These are phyloP conservation scores for Phytophthora colocasiae DNA, from an alignment of 352 stramenopile species.

Conservation along the genomic window DNA sequence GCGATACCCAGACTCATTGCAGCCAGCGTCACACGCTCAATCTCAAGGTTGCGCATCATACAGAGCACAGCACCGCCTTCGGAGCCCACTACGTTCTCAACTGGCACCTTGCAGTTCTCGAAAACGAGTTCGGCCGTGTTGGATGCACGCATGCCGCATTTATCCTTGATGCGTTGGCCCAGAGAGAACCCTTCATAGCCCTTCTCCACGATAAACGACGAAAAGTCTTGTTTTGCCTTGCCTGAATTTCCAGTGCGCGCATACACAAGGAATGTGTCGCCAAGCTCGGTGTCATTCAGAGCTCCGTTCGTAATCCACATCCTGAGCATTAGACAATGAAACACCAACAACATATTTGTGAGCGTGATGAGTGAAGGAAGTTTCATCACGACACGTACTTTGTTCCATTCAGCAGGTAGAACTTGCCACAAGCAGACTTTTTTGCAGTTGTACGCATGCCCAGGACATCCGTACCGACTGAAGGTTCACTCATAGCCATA, in stretches of 20 bases:
- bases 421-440: conserved; percentile 84
- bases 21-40: conserved; percentile 97
- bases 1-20: conserved; percentile 98
- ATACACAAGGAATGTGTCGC: conserved; percentile 99
- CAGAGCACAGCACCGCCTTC: conserved; percentile 82
- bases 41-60: conserved; percentile 99
- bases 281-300: conserved; percentile 94
- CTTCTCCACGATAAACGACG: conserved; percentile 98
- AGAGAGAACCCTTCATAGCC: conserved; percentile 96
- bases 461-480: conserved; percentile 94
- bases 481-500: conserved; percentile 99
- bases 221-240: conserved; percentile 92
- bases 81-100: conserved; percentile 93
- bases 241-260: conserved; percentile 92
- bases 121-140: conserved; percentile 99
- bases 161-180: conserved; percentile 99
- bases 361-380: not conserved
- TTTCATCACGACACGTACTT: conserved; percentile 57
- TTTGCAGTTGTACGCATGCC: conserved; percentile 96
- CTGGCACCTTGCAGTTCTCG: conserved; percentile 95
- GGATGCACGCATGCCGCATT: conserved; percentile 97
- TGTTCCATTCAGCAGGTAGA: conserved; percentile 92
- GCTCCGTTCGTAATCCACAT: conserved; percentile 99
- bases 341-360: too few relatives aligned
- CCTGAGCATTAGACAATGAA: conserved; percentile 29